Percentiles rank a stretch among this genome's conserved stretches.
Conservation (phyloP, 2,329 filamentous ascomycete species). For the Thermomyces lanuginosus region DNA sequence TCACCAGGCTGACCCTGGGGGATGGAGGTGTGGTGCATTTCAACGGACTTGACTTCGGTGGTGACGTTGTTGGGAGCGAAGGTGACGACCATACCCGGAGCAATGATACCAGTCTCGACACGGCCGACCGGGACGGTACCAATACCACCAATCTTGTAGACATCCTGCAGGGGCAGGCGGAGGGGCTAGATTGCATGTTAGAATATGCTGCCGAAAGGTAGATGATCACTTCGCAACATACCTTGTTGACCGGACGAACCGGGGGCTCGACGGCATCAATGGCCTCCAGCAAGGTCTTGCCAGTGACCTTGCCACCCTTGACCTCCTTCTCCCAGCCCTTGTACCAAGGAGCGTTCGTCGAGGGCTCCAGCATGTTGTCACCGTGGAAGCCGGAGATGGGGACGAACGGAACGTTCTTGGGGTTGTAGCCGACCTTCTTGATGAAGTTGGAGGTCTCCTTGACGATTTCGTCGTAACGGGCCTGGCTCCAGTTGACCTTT, state of each 20-base stretch:
- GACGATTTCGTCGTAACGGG: slow-evolving; percentile 96
- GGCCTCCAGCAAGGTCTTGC: slow-evolving; percentile 98
- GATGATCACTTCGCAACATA: slow-evolving; percentile 2
- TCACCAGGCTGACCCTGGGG: slow-evolving; percentile 88
- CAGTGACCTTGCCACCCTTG: slow-evolving; percentile 68
- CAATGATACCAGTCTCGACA: slow-evolving; percentile 99
- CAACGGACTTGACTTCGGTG: slow-evolving; percentile 99
- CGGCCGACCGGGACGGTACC: slow-evolving; percentile 98
- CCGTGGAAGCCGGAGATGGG: slow-evolving; percentile 99
- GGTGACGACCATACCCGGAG: slow-evolving; percentile 71
- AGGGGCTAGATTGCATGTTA: slow-evolving; percentile 60
- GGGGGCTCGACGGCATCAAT: slow-evolving; percentile 93
- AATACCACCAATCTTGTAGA: slow-evolving; percentile 99
- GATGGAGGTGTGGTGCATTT: slow-evolving; percentile 99
- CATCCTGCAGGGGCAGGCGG: slow-evolving; percentile 99
- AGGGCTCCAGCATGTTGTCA: slow-evolving; percentile 94
- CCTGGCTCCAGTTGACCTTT: too few relatives aligned
- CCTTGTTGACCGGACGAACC: slow-evolving; percentile 87
- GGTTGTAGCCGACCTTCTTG: slow-evolving; percentile 99
- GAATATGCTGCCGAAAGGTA: not conserved
- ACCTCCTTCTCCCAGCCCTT: slow-evolving; percentile 99
- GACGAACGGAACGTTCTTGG: slow-evolving; percentile 95
- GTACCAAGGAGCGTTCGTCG: slow-evolving; percentile 98
- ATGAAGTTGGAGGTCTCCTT: slow-evolving; percentile 99
- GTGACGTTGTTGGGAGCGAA: slow-evolving; percentile 97